phyloP scores from a whole-genome alignment of 2,329 filamentous ascomycete species.

The Ophiocordyceps robertsii region DNA sequence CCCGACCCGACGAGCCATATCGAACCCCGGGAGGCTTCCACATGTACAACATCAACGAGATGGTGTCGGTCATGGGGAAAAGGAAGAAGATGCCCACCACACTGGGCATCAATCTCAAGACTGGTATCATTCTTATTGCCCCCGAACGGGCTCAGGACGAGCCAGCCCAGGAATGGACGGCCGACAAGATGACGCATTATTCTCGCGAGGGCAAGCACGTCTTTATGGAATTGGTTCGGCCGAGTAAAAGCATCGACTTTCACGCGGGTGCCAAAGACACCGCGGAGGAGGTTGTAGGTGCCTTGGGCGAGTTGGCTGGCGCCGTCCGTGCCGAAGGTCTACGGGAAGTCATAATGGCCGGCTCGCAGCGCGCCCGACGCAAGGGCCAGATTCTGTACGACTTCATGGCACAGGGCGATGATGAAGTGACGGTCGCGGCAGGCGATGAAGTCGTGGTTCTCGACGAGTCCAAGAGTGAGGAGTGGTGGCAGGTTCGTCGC shows the following conservation, averaged over 20 bases:
- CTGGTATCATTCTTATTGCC: conserved; percentile 79
- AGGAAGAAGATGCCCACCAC: conserved; percentile 98
- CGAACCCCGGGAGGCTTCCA: conserved; percentile 70
- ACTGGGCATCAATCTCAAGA: conserved; percentile 80
- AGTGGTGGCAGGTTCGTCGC: conserved; percentile 95
- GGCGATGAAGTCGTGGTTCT: conserved; percentile 86
- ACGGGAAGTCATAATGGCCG: conserved; percentile 74
- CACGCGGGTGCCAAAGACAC: conserved; percentile 97
- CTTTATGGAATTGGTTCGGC: conserved; percentile 82
- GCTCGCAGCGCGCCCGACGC: conserved; percentile 55
- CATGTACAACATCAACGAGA: conserved; percentile 94
- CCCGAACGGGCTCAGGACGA: conserved; percentile 76
- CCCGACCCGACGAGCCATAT: conserved; percentile 24
- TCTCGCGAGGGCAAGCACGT: conserved; percentile 97
- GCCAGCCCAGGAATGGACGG: conserved; percentile 81
- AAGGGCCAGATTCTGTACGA: conserved; percentile 85
- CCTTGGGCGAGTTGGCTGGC: conserved; percentile 79
- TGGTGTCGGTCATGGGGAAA: conserved; percentile 93
- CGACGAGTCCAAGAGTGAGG: conserved; percentile 84
- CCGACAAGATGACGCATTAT: conserved; percentile 92
- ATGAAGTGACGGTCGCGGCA: conserved; percentile 83
- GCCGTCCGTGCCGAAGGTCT: conserved; percentile 73
- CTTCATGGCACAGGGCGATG: conserved; percentile 91
- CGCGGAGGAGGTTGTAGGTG: conserved; percentile 80
- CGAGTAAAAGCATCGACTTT: conserved; percentile 91